Percentiles rank a stretch among this genome's conserved stretches.
Conservation (phyloP, 2,329 filamentous ascomycete genomes). For the Stylonectria norvegica region DNA sequence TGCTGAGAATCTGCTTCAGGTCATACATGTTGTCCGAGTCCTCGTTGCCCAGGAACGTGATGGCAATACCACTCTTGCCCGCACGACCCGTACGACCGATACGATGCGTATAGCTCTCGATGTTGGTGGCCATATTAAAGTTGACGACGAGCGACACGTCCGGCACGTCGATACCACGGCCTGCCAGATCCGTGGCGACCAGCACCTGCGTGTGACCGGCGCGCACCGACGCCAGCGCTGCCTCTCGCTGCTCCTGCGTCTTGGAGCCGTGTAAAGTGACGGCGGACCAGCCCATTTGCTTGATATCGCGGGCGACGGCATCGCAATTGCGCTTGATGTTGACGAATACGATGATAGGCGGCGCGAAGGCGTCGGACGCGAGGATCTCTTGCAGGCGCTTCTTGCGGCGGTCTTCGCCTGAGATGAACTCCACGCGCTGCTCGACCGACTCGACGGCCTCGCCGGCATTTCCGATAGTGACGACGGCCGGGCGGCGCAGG, state of each 20-base stretch:
- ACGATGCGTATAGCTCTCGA: conserved; percentile 95
- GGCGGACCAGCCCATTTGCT: conserved; percentile 83
- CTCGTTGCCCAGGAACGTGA: conserved; percentile 91
- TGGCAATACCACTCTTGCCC: conserved; percentile 91
- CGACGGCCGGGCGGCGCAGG: conserved; percentile 84
- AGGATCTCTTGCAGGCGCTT: conserved; percentile 92
- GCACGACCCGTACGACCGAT: conserved; percentile 96
- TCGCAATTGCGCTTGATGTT: conserved; percentile 99
- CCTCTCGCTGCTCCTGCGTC: conserved; percentile 96
- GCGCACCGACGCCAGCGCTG: conserved; percentile 80
- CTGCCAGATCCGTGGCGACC: conserved; percentile 92
- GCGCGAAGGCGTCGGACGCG: conserved; percentile 70
- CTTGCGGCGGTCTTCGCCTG: conserved; percentile 93
- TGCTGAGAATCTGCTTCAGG: conserved; percentile 90
- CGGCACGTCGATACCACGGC: conserved; percentile 94
- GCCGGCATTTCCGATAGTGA: conserved; percentile 89
- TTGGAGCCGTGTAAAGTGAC: conserved; percentile 95
- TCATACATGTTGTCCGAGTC: conserved; percentile 91
- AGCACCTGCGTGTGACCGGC: conserved; percentile 79
- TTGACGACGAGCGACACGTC: conserved; percentile 94
- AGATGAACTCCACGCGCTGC: conserved; percentile 88
- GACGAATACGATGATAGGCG: conserved; percentile 98
- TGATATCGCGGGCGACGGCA: conserved; percentile 88
- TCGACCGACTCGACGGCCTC: conserved; percentile 98
- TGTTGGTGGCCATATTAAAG: conserved; percentile 95